phyloP scores from a whole-genome alignment of 495 filamentous ascomycete genomes.

The Penicillium canariense region DNA sequence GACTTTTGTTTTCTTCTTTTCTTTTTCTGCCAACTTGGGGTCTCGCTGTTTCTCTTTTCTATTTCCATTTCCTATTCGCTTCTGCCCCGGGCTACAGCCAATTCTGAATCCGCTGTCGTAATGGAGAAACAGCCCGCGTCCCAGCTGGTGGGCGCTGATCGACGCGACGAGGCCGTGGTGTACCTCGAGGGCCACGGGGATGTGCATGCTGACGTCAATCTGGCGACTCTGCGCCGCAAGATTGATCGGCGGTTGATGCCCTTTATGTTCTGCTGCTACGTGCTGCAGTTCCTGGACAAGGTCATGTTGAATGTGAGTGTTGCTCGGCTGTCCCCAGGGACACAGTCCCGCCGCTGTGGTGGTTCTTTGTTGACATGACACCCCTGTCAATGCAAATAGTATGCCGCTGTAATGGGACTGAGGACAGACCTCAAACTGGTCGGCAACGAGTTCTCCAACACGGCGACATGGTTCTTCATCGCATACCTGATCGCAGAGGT shows the following conservation, averaged over 20 bases:
- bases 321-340: not conserved
- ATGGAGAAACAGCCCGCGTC: constrained; percentile 18
- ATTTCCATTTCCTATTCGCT: not conserved
- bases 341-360: not conserved
- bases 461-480: constrained; percentile 54
- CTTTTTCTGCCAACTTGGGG: not conserved
- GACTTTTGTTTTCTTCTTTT: not conserved
- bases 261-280: constrained; percentile 60
- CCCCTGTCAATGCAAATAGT: constrained; percentile 19
- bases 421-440: constrained; percentile 44
- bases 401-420: constrained; percentile 59
- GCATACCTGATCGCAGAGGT: constrained; percentile 54
- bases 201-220: constrained; percentile 12
- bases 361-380: not conserved
- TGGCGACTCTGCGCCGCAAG: constrained; percentile 32
- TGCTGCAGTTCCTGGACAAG: constrained; percentile 67
- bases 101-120: not conserved
- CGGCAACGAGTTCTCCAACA: constrained; percentile 53
- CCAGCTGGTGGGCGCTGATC: constrained; percentile 2
- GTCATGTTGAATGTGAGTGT: constrained; percentile 55
- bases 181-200: constrained; percentile 31
- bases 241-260: constrained; percentile 53
- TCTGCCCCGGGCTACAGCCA: not conserved
- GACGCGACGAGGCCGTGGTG: constrained; percentile 33
- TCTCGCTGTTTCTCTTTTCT: not conserved